Conservation (phyloP, 768 basidiomycete species). For the Jaapia argillacea region DNA sequence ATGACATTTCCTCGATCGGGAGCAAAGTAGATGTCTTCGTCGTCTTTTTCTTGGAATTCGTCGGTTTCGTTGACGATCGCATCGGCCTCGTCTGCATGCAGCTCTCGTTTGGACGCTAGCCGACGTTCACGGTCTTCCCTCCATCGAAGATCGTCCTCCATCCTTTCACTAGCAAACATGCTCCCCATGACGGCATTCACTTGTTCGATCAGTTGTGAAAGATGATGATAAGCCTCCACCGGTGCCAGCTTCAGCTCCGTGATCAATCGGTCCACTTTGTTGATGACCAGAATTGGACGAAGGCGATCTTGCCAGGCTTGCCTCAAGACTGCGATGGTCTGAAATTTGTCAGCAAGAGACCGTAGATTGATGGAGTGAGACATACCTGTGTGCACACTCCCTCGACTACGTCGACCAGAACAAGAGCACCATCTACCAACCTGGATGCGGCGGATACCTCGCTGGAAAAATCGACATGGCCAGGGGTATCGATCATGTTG, state of each 20-base stretch:
- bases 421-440: constrained; percentile 90
- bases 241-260: constrained; percentile 90
- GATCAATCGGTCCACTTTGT: constrained; percentile 91
- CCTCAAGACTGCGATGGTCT: constrained; percentile 92
- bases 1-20: constrained; percentile 94
- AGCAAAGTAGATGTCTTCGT: constrained; percentile 95
- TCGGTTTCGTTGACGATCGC: constrained; percentile 47
- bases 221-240: constrained; percentile 88
- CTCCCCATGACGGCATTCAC: constrained; percentile 98
- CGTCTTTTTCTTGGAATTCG: constrained; percentile 90
- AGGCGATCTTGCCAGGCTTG: constrained; percentile 91
- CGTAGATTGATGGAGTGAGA: constrained; percentile 3
- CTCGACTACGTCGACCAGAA: constrained; percentile 94
- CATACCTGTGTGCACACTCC: constrained; percentile 95
- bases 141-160: constrained; percentile 96
- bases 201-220: constrained; percentile 89
- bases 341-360: constrained; percentile 4
- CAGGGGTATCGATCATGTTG: constrained; percentile 97
- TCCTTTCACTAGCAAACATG: constrained; percentile 90
- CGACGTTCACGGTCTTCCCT: constrained; percentile 84
- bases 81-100: constrained; percentile 55
- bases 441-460: constrained; percentile 94
- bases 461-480: constrained; percentile 96
- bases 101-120: constrained; percentile 65
- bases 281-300: constrained; percentile 89